A percentile compares a stretch with the other conserved stretches of the same genome.
phyloP scores from a whole-genome alignment of 2,329 filamentous ascomycete genomes.

The Fusarium buxicola region DNA sequence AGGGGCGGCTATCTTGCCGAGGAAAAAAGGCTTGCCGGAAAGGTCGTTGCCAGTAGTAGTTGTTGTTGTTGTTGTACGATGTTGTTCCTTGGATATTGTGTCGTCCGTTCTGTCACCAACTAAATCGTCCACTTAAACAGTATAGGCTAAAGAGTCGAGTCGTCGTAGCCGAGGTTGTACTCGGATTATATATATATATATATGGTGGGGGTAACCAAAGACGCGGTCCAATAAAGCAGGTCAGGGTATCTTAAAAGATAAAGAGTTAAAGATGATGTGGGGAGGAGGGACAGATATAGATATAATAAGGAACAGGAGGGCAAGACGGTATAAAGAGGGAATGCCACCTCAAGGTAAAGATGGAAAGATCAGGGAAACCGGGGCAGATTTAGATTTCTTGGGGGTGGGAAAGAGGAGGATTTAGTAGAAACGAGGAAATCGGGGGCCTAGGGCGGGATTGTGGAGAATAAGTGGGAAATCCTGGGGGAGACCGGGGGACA shows the following conservation, averaged over 20 bases:
- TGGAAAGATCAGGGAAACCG: slow-evolving; percentile 14
- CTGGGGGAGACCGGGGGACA: slow-evolving; percentile 42
- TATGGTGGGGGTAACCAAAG: slow-evolving; percentile 28
- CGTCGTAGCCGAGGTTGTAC: slow-evolving; percentile 36
- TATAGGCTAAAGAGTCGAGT: slow-evolving; percentile 23
- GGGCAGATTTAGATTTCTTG: slow-evolving; percentile 29
- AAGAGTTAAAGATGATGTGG: slow-evolving; percentile 1
- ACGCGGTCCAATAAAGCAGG: slow-evolving; percentile 8
- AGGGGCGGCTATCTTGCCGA: slow-evolving; percentile 30
- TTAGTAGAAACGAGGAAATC: slow-evolving; percentile 43
- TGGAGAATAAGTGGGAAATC: slow-evolving; percentile 47
- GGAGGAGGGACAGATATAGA: slow-evolving; percentile 11
- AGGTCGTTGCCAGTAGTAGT: slow-evolving; percentile 20
- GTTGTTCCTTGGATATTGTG: slow-evolving; percentile 19
- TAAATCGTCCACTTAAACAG: slow-evolving; percentile 22
- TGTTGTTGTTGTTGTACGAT: slow-evolving; percentile 8
- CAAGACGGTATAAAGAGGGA: slow-evolving; percentile 12
- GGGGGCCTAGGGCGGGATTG: slow-evolving; percentile 31
- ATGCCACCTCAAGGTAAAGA: slow-evolving; percentile 12
- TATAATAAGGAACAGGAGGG: slow-evolving; percentile 4
- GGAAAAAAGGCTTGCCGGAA: slow-evolving; percentile 8
- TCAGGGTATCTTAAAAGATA: slow-evolving; percentile 26
- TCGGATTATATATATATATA: slow-evolving; percentile 24
- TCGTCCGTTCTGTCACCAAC: slow-evolving; percentile 31
- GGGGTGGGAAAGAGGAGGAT: slow-evolving; percentile 39